These are phyloP conservation scores for Croton setiger DNA, from an alignment of 441 rosid genomes.

Conservation along the genomic window DNA sequence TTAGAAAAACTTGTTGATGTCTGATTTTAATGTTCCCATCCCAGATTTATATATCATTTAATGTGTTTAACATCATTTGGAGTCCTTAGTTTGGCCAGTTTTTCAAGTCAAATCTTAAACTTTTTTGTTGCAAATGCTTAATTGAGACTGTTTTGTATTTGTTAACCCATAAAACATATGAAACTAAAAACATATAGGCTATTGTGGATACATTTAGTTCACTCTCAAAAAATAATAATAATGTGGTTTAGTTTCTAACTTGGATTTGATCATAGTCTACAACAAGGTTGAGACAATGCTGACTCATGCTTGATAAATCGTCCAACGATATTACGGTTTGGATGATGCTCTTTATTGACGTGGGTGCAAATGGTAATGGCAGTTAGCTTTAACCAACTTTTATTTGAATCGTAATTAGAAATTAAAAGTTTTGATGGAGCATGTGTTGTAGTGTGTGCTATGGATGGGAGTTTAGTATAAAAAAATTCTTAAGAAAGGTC, in stretches of 20 bases:
- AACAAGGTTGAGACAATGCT: constrained; percentile 5
- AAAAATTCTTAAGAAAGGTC: constrained; percentile 20
- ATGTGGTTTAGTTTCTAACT: background rate
- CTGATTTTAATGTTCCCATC: too few species aligned
- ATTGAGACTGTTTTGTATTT: background rate
- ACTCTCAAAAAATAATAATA: background rate
- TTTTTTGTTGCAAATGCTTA: background rate
- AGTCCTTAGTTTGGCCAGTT: too few species aligned
- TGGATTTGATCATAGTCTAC: background rate
- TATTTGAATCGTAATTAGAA: constrained; percentile 15
- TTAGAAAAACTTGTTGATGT: too few species aligned
- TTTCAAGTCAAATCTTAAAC: too few species aligned
- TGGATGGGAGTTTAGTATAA: constrained; percentile 18
- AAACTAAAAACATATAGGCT: background rate
- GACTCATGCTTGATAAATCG: background rate
- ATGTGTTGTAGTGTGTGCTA: constrained; percentile 30
- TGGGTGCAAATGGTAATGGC: constrained; percentile 15
- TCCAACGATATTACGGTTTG: background rate
- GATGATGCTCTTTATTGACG: background rate
- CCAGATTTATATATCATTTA: too few species aligned
- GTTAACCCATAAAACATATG: background rate
- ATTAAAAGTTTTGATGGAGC: constrained; percentile 24
- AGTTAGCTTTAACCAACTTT: constrained; percentile 9
- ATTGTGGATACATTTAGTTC: background rate
- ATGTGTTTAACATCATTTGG: too few species aligned